Evolutionary conservation across 2,329 filamentous ascomycete species (phyloP).

Genomic region (Septoria petroselini): DNA sequence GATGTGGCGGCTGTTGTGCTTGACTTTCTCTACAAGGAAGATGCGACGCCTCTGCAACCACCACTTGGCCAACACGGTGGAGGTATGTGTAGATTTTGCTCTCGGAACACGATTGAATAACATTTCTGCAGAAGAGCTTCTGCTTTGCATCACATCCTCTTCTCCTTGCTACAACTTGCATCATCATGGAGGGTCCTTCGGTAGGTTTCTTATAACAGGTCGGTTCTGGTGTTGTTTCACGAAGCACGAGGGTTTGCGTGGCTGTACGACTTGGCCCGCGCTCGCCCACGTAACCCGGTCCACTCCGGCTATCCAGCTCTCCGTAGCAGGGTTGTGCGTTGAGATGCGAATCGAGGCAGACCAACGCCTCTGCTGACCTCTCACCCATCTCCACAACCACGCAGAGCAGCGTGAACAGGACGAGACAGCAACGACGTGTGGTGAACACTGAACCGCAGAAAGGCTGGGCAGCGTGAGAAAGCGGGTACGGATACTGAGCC

Average conservation of each 20-base stretch:
- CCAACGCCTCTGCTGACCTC: no score
- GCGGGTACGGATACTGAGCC: no score
- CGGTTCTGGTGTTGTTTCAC: conserved; percentile 5
- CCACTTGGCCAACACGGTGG: background rate
- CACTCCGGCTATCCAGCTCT: background rate
- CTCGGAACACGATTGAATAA: no score
- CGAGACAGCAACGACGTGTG: no score
- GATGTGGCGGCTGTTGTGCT: conserved; percentile 5
- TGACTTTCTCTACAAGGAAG: background rate
- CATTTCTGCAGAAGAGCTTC: no score
- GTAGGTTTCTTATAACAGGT: background rate
- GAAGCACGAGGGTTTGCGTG: conserved; percentile 14
- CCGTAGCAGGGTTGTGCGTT: no score
- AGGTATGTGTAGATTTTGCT: background rate
- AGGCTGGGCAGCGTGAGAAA: no score
- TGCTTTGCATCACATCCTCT: no score
- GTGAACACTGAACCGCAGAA: no score
- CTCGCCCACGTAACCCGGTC: background rate
- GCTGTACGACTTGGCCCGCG: conserved; percentile 2
- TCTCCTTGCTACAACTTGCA: background rate
- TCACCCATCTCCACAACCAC: no score
- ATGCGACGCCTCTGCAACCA: background rate
- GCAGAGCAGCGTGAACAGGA: no score
- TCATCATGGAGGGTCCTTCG: background rate
- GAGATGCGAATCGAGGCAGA: no score